Base-by-base conservation (phyloP, 2,329 filamentous ascomycete species). In the Aspergillus fijiensis region DNA sequence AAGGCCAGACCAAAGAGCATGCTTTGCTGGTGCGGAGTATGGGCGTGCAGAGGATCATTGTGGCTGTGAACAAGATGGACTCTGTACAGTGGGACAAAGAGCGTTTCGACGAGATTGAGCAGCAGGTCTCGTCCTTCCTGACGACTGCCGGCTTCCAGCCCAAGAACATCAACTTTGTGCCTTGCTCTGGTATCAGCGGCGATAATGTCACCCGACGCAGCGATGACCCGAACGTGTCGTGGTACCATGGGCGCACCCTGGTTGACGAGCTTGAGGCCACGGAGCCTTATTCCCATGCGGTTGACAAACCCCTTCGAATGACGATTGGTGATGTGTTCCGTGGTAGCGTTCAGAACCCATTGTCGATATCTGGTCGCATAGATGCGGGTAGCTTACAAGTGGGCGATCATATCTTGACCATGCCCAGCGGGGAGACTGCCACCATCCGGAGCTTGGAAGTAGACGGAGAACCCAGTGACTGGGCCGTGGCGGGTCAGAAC, bases 31-130 rank as follows among this genome's bases (percentile, higher is more conserved):
- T 96, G 5, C 86, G 94, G 61, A 97, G 93, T 68, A 90, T 98
- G 80, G 95, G 95, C 0, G 89, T 99, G 2, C 89, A 94, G 62
- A 85, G 89, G 27, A 83, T 99, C 16, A 88, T 99, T 48, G 89
- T 99, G 29, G 93, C 91, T 1, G 87, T 99, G 62, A 99, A 99
- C 79, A 99, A 99, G 76, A 88, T 99, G 69, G 95, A 99, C 73
- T 89, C 88, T 16, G 87, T 94, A 6, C 80, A 82, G 5, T 99
- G 96, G 96, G 90, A 88, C 2, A 81, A 91, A 73, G 87, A 87
- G 4, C 85, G 92, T 2, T 99, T 96, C 67, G 84, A 91, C 25
- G 90, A 96, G 69, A 97, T 99, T 59, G 84, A 86, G 49, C 86
- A 92, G 63, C 91, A 96, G 69, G 87, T 96, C 64, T 86, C 86